Evolutionary conservation across 2,329 filamentous ascomycete species (phyloP), one percentile per base, ranked within the genome.

Genomic region (Hypomyces rosellus): DNA sequence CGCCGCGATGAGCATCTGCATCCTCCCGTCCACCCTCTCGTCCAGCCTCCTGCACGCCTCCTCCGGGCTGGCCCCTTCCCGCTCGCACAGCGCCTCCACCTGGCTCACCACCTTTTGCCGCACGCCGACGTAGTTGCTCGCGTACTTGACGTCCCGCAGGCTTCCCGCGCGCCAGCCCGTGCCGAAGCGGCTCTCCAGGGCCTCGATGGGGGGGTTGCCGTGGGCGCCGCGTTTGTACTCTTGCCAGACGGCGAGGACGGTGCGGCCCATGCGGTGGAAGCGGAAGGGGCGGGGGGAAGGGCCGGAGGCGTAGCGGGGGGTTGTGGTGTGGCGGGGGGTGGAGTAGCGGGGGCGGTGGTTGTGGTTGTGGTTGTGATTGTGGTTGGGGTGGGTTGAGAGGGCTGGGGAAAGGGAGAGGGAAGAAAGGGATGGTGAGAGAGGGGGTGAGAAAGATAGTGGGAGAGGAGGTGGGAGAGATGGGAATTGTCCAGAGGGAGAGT

Each of bases 91-190:
- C 7, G 56, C 48, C 22, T 60, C 53, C 1, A 63, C 55, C 6
- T 57, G 50, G 0, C 40, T 15, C 15, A 58, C 58, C 2, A 64
- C 50, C 42, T 57, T 57, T 5, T 56, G 55, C 3, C 62, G 39
- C n/a, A 57, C 54, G 1, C 56, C 53, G 1, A 64, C 55, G 5
- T 61, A 64, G 4, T 63, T 64, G 5, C 60, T 59, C 6, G 52
- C 59, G 16, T 62, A 63, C 40, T 62, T 64, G 1, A 55, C 38
- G 13, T 61, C 59, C 13, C 49, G 50, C 1, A 54, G 12, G 0
- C 38, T 47, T 0, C 62, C 62, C 11, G 49, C 34, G 1, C 62
- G 52, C 62, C 62, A 63, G 0, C 45, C 43, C 0, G 59, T 61
- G 3, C 55, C 59, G 34, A 59, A 57, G 5, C 36, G 30, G 2